Evolutionary conservation across 495 filamentous ascomycete species (phyloP).

Genomic region (Neurospora hispaniola): DNA sequence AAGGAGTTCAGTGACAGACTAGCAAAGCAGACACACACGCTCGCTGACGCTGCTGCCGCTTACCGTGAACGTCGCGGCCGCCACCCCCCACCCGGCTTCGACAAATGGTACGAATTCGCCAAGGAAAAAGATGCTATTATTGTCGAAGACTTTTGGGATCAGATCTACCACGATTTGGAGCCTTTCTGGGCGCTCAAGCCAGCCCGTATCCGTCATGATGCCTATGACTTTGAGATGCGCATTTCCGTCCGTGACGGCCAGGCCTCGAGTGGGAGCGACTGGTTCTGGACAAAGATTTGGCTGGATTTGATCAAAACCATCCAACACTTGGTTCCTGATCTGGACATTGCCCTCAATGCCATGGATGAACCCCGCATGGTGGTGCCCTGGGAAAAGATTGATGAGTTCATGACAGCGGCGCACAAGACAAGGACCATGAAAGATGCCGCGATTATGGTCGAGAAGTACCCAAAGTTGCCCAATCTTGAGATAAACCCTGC

Average conservation of each 20-base stretch:
- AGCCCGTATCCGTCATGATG: slow-evolving; percentile 41
- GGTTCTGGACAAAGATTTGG: slow-evolving; percentile 57
- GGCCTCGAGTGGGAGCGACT: slow-evolving; percentile 41
- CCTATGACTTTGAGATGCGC: slow-evolving; percentile 45
- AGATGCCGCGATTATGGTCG: slow-evolving; percentile 20
- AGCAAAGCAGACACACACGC: slow-evolving; percentile 34
- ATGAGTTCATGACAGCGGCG: slow-evolving; percentile 44
- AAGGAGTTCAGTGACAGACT: slow-evolving; percentile 28
- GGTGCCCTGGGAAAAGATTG: slow-evolving; percentile 55
- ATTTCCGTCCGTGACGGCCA: slow-evolving; percentile 49
- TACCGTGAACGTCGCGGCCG: slow-evolving; percentile 55
- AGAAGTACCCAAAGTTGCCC: slow-evolving; percentile 24
- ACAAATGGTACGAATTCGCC: slow-evolving; percentile 59
- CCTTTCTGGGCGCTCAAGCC: slow-evolving; percentile 61
- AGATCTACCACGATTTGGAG: slow-evolving; percentile 57
- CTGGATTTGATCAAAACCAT: slow-evolving; percentile 46
- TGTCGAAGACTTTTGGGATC: slow-evolving; percentile 63
- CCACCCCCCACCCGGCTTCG: slow-evolving; percentile 65
- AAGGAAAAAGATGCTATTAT: slow-evolving; percentile 46
- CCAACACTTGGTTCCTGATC: slow-evolving; percentile 52
- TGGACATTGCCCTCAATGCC: slow-evolving; percentile 59
- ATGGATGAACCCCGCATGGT: slow-evolving; percentile 62
- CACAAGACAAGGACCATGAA: slow-evolving; percentile 34
- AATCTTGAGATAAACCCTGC: slow-evolving; percentile 18
- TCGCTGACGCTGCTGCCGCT: slow-evolving; percentile 47